Base-by-base conservation (phyloP, 177 flowering plant genomes). In the Telopea speciosissima region DNA sequence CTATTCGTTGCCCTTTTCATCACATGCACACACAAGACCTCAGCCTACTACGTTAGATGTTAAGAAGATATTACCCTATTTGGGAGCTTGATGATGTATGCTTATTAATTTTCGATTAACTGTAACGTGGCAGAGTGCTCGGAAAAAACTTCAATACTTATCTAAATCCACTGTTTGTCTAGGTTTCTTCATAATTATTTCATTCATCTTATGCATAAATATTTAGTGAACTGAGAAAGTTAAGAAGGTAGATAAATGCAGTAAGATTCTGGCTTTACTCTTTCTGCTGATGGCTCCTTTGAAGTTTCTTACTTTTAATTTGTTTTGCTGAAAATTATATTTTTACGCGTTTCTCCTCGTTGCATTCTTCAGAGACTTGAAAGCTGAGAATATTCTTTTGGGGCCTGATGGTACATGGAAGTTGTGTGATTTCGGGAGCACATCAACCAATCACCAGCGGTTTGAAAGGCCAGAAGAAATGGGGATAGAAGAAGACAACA, bases 401-500 rank as follows among this genome's bases (percentile, higher is more conserved):
- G 93, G 97, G 16, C 71, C 89, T 69, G 97, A 96, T 84, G 97
- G 94, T 62, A 71, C 77, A 22, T 96, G 98, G 99, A 93, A 96
- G 79, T 75, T 96, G 79, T 93, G 99, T 83, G 99, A 96, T 83
- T 96, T 93, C 74, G 99, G 99, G 52, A 96, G 99, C 80, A 85
- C 88, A 22, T 90, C 99, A 67, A 91, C 97, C 60, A 91, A 91
- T 83, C 99, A 96, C 82, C 90, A 87, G 77, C 84, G 95, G 67
- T 93, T 93, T 84, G 97, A 91, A 79, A 89, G 82, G 80, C 91
- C 98, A 67, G 99, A 90, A 74, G 99, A 96, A 79, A 96, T 93
- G 99, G 99, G 99, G 24, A 82, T 96, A 68, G 99, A 96, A 82
- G 98, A 96, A 83, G 99, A 96, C 81, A 92, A 84, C 74, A 96